A percentile compares a stretch with the other conserved stretches of the same genome.
Evolutionary conservation across 139 green algal species (phyloP).

Genomic region (Nannochloris sp.): DNA sequence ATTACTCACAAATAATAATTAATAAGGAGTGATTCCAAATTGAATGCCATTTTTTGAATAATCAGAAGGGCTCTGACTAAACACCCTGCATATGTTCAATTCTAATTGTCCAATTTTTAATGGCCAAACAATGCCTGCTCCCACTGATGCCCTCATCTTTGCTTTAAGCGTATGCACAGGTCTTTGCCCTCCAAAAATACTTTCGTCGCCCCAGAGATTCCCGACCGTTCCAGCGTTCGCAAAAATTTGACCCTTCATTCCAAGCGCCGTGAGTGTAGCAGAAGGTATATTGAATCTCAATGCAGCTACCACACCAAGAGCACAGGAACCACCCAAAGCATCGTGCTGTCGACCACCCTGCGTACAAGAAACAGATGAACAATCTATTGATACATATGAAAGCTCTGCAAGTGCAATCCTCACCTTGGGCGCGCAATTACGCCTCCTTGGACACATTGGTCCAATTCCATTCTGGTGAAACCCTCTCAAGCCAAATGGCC

Average conservation of each 20-base stretch:
- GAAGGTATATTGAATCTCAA: slow-evolving; percentile 52
- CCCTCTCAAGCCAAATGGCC: slow-evolving; percentile 37
- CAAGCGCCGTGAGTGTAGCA: slow-evolving; percentile 24
- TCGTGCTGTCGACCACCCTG: slow-evolving; percentile 24
- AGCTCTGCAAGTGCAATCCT: too few relatives aligned
- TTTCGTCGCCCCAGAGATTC: slow-evolving; percentile 19
- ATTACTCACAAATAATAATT: slow-evolving; percentile 7
- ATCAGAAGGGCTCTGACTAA: slow-evolving; percentile 40
- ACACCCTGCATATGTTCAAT: slow-evolving; percentile 27
- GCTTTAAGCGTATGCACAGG: slow-evolving; percentile 12
- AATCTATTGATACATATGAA: too few relatives aligned
- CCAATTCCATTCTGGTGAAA: slow-evolving; percentile 52
- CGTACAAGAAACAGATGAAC: neutral
- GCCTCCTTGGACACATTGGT: slow-evolving; percentile 40
- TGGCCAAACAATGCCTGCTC: slow-evolving; percentile 27
- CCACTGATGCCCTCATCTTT: slow-evolving; percentile 1
- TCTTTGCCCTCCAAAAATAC: too few relatives aligned
- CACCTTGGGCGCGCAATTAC: neutral
- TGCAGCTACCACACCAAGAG: slow-evolving; percentile 47
- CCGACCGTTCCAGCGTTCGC: slow-evolving; percentile 57
- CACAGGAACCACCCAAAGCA: slow-evolving; percentile 58
- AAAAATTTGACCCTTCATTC: slow-evolving; percentile 64
- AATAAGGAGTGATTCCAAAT: slow-evolving; percentile 49
- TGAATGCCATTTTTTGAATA: slow-evolving; percentile 42
- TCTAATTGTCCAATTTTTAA: slow-evolving; percentile 23